A percentile compares a stretch with the other conserved stretches of the same genome.
Conservation (phyloP, 805 yeast genomes). For the Schizosaccharomyces japonicus region DNA sequence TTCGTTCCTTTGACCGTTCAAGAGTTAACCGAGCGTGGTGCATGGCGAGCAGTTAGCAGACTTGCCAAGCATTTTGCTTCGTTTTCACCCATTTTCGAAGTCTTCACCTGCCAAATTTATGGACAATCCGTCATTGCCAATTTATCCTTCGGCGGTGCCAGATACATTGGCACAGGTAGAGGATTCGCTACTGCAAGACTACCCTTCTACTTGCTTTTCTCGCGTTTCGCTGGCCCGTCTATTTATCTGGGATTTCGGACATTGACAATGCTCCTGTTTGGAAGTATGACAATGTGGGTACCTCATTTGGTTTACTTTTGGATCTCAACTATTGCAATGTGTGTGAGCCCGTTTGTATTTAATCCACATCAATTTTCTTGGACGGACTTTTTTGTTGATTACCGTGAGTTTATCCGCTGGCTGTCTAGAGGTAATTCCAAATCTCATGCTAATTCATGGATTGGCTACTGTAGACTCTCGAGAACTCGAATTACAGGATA, state of each 20-base stretch:
- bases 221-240: constrained; percentile 52
- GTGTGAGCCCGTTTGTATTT: constrained; percentile 80
- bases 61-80: constrained; percentile 56
- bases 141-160: constrained; percentile 74
- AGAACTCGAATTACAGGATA: constrained; percentile 83
- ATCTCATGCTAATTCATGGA: constrained; percentile 57
- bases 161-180: constrained; percentile 77
- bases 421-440: constrained; percentile 51
- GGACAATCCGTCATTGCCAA: constrained; percentile 55
- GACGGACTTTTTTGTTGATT: constrained; percentile 88
- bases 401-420: constrained; percentile 82
- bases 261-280: constrained; percentile 46
- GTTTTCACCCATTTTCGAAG: constrained; percentile 77
- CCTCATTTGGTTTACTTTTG: constrained; percentile 92
- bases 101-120: constrained; percentile 81
- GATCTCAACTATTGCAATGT: constrained; percentile 69
- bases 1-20: constrained; percentile 73
- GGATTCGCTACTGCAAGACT: constrained; percentile 73
- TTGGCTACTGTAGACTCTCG: constrained; percentile 42
- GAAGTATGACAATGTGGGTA: constrained; percentile 72
- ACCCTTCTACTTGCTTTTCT: constrained; percentile 45
- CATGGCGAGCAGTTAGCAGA: constrained; percentile 47
- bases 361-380: constrained; percentile 95
- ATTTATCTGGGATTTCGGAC: constrained; percentile 57
- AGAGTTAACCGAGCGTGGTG: constrained; percentile 68